Evolutionary conservation across 805 yeast species (phyloP).

Genomic region (Starmerella lactis-condensi): DNA sequence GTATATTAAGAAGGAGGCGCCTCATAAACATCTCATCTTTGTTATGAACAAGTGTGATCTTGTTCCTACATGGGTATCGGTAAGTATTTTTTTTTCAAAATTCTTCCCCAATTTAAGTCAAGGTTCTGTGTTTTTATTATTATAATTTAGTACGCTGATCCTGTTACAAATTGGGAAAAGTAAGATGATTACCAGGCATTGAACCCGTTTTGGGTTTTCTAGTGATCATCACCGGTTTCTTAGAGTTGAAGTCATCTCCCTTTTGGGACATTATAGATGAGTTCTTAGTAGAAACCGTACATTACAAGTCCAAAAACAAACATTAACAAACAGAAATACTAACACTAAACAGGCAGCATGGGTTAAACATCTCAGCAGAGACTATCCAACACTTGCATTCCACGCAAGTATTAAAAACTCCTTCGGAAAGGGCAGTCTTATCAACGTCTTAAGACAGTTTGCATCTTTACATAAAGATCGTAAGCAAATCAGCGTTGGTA

Average conservation of each 20-base stretch:
- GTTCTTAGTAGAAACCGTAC: constrained; percentile 85
- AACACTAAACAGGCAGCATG: constrained; percentile 69
- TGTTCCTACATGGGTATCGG: constrained; percentile 98
- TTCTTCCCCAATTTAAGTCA: constrained; percentile 51
- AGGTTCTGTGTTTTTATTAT: constrained; percentile 29
- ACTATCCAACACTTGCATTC: constrained; percentile 87
- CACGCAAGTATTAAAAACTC: constrained; percentile 96
- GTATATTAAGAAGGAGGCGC: constrained; percentile 79
- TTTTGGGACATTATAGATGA: constrained; percentile 20
- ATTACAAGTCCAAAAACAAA: constrained; percentile 22
- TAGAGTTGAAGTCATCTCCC: constrained; percentile 55
- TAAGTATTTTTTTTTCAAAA: constrained; percentile 35
- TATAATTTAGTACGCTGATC: constrained; percentile 27
- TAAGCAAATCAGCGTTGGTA: constrained; percentile 90
- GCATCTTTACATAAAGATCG: constrained; percentile 79
- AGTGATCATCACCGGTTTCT: constrained; percentile 33
- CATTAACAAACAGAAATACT: constrained; percentile 19
- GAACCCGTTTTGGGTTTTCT: constrained; percentile 32
- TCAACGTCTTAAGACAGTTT: constrained; percentile 83
- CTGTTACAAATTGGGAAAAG: constrained; percentile 98
- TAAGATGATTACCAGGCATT: constrained; percentile 28
- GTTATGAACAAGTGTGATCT: constrained; percentile 94
- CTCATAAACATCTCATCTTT: constrained; percentile 88
- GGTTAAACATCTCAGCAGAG: constrained; percentile 87
- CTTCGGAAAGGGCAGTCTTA: constrained; percentile 91